Conservation (phyloP, 2,329 filamentous ascomycete genomes). For the Hypoxylon sp. region DNA sequence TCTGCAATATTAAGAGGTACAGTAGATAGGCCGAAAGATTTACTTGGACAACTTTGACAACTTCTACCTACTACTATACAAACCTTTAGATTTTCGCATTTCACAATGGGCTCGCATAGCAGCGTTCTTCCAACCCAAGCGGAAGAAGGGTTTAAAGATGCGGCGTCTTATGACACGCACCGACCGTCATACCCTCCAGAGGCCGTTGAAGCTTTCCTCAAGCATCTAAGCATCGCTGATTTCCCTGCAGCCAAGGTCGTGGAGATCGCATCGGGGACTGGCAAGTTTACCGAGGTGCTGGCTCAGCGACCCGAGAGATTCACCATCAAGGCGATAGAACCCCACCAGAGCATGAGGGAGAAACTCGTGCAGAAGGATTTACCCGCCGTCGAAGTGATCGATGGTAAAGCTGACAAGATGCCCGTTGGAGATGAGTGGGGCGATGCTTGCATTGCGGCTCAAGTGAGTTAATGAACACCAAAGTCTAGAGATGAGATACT, state of each 20-base stretch:
- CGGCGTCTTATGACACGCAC: constrained; percentile 70
- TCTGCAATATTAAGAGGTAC: neutral
- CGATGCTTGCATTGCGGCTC: constrained; percentile 72
- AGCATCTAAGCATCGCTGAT: constrained; percentile 60
- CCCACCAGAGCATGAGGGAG: constrained; percentile 71
- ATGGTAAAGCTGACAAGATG: constrained; percentile 67
- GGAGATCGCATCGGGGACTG: constrained; percentile 74
- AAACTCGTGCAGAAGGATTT: constrained; percentile 68
- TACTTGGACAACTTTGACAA: too few relatives aligned
- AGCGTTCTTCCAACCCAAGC: constrained; percentile 39
- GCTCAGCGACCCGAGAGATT: constrained; percentile 66
- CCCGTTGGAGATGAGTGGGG: constrained; percentile 64
- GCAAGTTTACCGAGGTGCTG: constrained; percentile 73
- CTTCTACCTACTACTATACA: too few relatives aligned
- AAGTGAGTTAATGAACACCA: constrained; percentile 56
- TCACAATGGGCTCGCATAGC: constrained; percentile 34
- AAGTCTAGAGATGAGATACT: neutral
- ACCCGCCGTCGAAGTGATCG: constrained; percentile 60
- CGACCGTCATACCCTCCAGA: constrained; percentile 71
- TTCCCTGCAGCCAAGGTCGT: constrained; percentile 59
- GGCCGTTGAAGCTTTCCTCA: constrained; percentile 67
- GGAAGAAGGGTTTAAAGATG: constrained; percentile 74
- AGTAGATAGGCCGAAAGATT: neutral
- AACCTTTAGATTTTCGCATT: neutral
- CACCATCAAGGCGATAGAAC: constrained; percentile 69